A percentile compares a stretch with the other conserved stretches of the same genome.
These are phyloP conservation scores for Fragaria ananassa DNA, from an alignment of 306 rosid species.

Conservation along the genomic window DNA sequence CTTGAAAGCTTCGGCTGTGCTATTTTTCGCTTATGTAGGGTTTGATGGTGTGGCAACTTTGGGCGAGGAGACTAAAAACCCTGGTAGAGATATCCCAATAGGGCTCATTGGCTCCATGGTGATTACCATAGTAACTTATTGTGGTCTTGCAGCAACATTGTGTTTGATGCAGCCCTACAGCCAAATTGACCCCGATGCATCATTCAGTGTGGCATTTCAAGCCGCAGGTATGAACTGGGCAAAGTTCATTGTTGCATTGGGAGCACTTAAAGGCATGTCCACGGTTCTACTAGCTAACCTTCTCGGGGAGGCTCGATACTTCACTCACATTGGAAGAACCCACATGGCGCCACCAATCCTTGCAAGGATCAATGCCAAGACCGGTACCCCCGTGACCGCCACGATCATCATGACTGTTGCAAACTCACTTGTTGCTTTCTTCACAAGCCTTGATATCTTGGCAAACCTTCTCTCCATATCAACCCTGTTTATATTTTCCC, in stretches of 20 bases:
- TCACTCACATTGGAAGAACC: slow-evolving; percentile 35
- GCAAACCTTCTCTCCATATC: slow-evolving; percentile 35
- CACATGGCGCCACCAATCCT: slow-evolving; percentile 35
- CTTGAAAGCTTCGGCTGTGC: slow-evolving; percentile 28
- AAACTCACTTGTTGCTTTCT: slow-evolving; percentile 35
- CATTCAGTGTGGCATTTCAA: slow-evolving; percentile 19
- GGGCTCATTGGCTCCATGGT: slow-evolving; percentile 30
- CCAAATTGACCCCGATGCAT: slow-evolving; percentile 27
- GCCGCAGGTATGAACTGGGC: slow-evolving; percentile 31
- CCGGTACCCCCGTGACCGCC: slow-evolving; percentile 29
- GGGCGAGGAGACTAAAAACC: slow-evolving; percentile 30
- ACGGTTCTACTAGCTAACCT: slow-evolving; percentile 26
- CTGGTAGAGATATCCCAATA: slow-evolving; percentile 21
- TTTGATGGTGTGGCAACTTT: slow-evolving; percentile 29
- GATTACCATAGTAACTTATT: slow-evolving; percentile 7
- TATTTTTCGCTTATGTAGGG: slow-evolving; percentile 26
- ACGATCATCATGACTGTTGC: slow-evolving; percentile 29
- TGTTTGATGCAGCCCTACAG: slow-evolving; percentile 23
- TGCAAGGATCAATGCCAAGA: slow-evolving; percentile 25
- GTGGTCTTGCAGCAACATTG: slow-evolving; percentile 23
- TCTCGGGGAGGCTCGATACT: slow-evolving; percentile 31
- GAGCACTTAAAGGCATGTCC: slow-evolving; percentile 34
- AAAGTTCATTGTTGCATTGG: slow-evolving; percentile 31
- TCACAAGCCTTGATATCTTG: slow-evolving; percentile 30
- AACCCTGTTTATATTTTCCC: slow-evolving; percentile 31